Evolutionary conservation across 2,329 filamentous ascomycete genomes (phyloP), one percentile per base, ranked within the genome.

Genomic region (Diaporthe capsici): DNA sequence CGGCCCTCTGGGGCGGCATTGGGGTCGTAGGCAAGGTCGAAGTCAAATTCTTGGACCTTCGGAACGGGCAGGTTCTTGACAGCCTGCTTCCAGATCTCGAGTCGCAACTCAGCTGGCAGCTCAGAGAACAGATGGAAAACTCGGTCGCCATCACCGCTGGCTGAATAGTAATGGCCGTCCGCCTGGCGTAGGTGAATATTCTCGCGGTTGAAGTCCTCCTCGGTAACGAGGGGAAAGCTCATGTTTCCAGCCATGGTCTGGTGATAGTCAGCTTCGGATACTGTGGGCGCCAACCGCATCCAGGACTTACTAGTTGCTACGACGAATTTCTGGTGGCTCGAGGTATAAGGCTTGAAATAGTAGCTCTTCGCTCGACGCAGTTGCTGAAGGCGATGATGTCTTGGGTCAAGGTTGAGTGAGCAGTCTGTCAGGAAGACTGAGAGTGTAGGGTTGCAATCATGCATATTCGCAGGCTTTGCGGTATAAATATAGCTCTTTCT

Each of bases 81-180:
- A 28, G 53, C 72, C 10, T 34, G 5, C 34, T 57, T 68, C 37
- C 47, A 55, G 17, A 74, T 28, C n/a, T 13, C 4, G 2, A 37
- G 47, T 51, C 70, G 34, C 10, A 74, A 20, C 47, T 51, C 72
- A 4, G 34, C 72, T 22, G 61, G 61, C 28, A 67, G 28, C 20
- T 34, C 37, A 20, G 61, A 28, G 37, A 67, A 67, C 1, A 49
- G 10, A 22, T 67, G 61, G 42, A 67, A 67, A 20, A n/a, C 42
- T 7, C 20, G 17, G 37, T 12, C 22, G 61, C n/a, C 13, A n/a
- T 17, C 17, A 17, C 13, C 9, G 1, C 6, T 6, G 4, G 39
- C 10, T 5, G 10, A 5, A n/a, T 15, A 3, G 61, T 49, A 31
- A 9, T 34, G 10, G 10, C 61, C 42, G 44, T 67, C 42, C 7